Evolutionary conservation across 306 rosid genomes (phyloP).

Genomic region (Quercus berberidifolia): DNA sequence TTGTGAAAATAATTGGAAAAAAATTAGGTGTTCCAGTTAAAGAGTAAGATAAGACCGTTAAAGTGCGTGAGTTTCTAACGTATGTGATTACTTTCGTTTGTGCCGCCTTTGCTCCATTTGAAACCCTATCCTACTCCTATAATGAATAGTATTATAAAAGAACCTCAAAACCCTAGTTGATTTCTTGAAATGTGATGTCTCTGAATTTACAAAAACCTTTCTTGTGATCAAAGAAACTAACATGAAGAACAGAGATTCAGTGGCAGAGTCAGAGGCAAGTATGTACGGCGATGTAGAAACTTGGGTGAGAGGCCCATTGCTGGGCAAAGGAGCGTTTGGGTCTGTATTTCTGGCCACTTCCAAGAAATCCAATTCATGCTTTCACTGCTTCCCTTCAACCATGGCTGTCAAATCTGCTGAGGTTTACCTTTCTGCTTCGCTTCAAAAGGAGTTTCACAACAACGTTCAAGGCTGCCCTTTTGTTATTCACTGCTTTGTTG

Average conservation of each 20-base stretch:
- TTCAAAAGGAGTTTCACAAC: slow-evolving; percentile 12
- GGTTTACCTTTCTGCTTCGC: slow-evolving; percentile 8
- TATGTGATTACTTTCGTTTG: too few relatives aligned
- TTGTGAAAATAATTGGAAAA: too few relatives aligned
- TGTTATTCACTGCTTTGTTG: slow-evolving; percentile 9
- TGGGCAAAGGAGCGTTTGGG: slow-evolving; percentile 30
- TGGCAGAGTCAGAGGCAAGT: neutral
- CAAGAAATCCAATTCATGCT: neutral
- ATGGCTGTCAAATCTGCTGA: slow-evolving; percentile 25
- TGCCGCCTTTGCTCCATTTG: too few relatives aligned
- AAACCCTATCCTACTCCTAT: too few relatives aligned
- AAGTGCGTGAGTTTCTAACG: too few relatives aligned
- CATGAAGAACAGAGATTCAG: neutral
- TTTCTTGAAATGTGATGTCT: too few relatives aligned
- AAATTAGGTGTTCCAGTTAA: too few relatives aligned
- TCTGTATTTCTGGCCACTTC: slow-evolving; percentile 24
- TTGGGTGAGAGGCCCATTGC: neutral
- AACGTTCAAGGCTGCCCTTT: slow-evolving; percentile 7
- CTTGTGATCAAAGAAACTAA: neutral
- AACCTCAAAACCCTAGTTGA: too few relatives aligned
- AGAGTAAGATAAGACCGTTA: too few relatives aligned
- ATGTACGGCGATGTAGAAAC: neutral
- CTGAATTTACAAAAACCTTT: neutral
- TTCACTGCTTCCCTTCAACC: slow-evolving; percentile 1
- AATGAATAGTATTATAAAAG: too few relatives aligned